These are phyloP conservation scores for Apiotrichum mycotoxinovorans DNA, from an alignment of 1,284 basidiomycete species.

Conservation along the genomic window DNA sequence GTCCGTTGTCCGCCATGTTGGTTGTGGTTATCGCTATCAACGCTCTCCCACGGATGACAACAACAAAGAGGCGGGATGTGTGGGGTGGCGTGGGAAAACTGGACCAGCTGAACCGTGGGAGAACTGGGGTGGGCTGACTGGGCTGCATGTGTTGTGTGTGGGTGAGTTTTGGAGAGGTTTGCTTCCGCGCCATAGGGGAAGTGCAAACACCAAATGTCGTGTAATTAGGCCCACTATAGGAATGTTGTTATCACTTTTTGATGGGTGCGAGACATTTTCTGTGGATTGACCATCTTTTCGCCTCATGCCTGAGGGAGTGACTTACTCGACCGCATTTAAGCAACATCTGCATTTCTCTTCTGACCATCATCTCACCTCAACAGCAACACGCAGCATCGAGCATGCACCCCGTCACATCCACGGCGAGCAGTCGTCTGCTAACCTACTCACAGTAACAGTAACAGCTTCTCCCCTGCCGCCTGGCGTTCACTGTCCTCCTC, in stretches of 20 bases:
- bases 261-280: slow-evolving; percentile 2
- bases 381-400: background rate
- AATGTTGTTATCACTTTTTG: too few relatives aligned
- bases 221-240: too few relatives aligned
- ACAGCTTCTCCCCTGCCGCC: background rate
- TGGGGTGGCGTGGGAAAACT: background rate
- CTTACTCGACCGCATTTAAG: background rate
- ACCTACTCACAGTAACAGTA: background rate
- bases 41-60: slow-evolving; percentile 14
- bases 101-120: too few relatives aligned
- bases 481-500: background rate
- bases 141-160: too few relatives aligned
- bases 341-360: background rate
- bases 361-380: background rate
- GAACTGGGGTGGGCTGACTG: too few relatives aligned
- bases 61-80: background rate
- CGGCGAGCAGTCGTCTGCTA: background rate
- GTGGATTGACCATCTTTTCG: background rate
- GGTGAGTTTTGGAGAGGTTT: too few relatives aligned
- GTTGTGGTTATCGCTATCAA: slow-evolving; percentile 16
- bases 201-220: too few relatives aligned
- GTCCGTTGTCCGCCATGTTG: slow-evolving; percentile 9
- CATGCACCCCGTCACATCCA: background rate
- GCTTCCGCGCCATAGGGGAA: too few relatives aligned
- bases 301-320: background rate